These are phyloP conservation scores for Geum urbanum DNA, from an alignment of 306 rosid genomes.

Conservation along the genomic window DNA sequence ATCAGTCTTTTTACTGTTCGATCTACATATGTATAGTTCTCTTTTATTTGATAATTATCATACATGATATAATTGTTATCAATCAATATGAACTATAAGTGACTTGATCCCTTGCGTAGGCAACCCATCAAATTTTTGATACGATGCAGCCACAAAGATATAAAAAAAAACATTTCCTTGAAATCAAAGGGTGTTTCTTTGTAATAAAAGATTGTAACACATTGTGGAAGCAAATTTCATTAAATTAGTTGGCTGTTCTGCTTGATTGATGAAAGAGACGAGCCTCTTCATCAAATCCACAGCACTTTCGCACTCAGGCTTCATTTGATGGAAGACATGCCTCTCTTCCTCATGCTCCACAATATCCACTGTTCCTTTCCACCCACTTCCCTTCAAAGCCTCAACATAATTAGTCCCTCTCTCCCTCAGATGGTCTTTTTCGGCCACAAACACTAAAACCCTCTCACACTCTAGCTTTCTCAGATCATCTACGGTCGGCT, in stretches of 20 bases:
- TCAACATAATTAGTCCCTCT: conserved; percentile 27
- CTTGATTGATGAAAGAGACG: conserved; percentile 31
- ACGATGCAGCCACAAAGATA: too few relatives aligned
- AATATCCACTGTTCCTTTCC: conserved; percentile 42
- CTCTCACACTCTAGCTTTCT: conserved; percentile 34
- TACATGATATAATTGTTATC: too few relatives aligned
- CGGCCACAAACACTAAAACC: conserved; percentile 41
- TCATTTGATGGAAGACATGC: conserved; percentile 38
- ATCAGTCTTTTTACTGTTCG: too few relatives aligned
- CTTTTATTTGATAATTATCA: too few relatives aligned
- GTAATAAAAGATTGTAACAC: too few relatives aligned
- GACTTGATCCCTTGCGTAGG: too few relatives aligned
- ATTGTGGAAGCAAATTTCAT: too few relatives aligned
- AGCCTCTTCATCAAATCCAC: conserved; percentile 25
- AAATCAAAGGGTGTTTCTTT: too few relatives aligned
- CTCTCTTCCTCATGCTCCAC: conserved; percentile 34
- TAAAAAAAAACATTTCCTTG: too few relatives aligned
- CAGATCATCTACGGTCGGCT: conserved; percentile 44
- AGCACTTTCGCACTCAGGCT: conserved; percentile 22
- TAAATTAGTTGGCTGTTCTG: background rate
- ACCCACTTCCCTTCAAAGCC: conserved; percentile 44
- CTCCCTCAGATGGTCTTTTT: conserved; percentile 39
- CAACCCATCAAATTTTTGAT: too few relatives aligned
- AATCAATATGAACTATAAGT: too few relatives aligned
- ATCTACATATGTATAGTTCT: too few relatives aligned